A percentile compares a stretch with the other conserved stretches of the same genome.
Conservation (phyloP, 768 basidiomycete species). For the Cystobasidium onofrii region DNA sequence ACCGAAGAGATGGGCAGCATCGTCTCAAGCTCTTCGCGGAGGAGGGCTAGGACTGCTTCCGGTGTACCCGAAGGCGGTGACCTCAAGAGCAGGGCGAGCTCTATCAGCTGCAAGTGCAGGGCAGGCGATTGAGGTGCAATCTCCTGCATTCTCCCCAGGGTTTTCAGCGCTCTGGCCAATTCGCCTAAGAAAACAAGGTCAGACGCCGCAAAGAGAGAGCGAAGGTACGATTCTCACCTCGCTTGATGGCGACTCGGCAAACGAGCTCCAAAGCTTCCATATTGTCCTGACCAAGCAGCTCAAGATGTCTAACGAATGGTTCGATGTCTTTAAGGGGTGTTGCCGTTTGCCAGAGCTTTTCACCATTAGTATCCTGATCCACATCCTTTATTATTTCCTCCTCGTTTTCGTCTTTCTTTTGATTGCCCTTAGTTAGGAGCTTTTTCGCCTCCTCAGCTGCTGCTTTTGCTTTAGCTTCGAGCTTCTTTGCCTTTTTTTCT, state of each 20-base stretch:
- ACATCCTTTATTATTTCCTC: constrained; percentile 48
- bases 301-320: constrained; percentile 61
- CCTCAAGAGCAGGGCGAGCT: not conserved
- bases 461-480: constrained; percentile 34
- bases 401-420: constrained; percentile 40
- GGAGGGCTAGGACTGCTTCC: not conserved
- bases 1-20: not conserved
- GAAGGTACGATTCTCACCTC: constrained; percentile 53
- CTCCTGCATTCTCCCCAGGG: constrained; percentile 49
- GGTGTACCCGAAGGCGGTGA: not conserved
- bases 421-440: not conserved
- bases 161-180: constrained; percentile 66
- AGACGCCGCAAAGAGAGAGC: not conserved
- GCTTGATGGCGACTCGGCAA: constrained; percentile 74
- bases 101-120: not conserved
- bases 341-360: constrained; percentile 56
- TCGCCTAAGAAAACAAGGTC: constrained; percentile 53
- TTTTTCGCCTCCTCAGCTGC: constrained; percentile 17
- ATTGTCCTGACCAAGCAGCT: constrained; percentile 51
- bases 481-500: constrained; percentile 52
- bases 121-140: constrained; percentile 13
- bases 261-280: constrained; percentile 64
- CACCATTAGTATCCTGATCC: constrained; percentile 73
- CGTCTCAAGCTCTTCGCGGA: not conserved
- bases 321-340: constrained; percentile 68